These are phyloP conservation scores for Beauveria bassiana DNA, from an alignment of 2,329 filamentous ascomycete genomes.

Conservation along the genomic window DNA sequence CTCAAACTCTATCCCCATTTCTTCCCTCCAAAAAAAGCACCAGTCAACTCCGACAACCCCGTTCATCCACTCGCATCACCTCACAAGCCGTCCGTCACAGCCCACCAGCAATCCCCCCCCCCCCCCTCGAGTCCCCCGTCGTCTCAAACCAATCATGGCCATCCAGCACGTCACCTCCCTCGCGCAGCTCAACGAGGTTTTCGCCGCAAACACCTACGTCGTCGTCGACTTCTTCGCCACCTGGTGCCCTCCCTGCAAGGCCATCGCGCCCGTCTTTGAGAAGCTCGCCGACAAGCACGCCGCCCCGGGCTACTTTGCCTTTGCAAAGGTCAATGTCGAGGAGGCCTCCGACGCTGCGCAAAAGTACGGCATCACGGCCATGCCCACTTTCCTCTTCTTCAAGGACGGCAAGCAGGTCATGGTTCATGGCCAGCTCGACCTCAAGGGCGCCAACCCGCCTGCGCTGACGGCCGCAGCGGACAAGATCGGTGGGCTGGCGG, in stretches of 20 bases:
- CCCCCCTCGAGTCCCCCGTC: no score
- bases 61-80: not conserved
- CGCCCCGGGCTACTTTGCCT: slow-evolving; percentile 50
- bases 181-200: slow-evolving; percentile 29
- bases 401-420: slow-evolving; percentile 52
- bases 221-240: slow-evolving; percentile 42
- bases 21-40: no score
- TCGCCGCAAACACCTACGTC: slow-evolving; percentile 33
- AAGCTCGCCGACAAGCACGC: slow-evolving; percentile 21
- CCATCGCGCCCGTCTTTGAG: slow-evolving; percentile 38
- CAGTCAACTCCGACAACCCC: no score
- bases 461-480: slow-evolving; percentile 27
- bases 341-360: slow-evolving; percentile 65
- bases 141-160: slow-evolving; percentile 12
- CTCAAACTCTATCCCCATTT: no score
- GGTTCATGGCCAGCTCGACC: slow-evolving; percentile 23
- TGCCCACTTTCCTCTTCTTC: slow-evolving; percentile 91
- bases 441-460: slow-evolving; percentile 27
- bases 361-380: slow-evolving; percentile 74
- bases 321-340: slow-evolving; percentile 91
- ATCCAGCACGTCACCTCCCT: slow-evolving; percentile 23
- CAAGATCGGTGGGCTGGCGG: slow-evolving; percentile 29
- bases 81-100: no score
- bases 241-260: slow-evolving; percentile 44
- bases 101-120: not conserved